Conservation (phyloP, 129 eudicot species). For the Chrysanthemum lavandulifolium region DNA sequence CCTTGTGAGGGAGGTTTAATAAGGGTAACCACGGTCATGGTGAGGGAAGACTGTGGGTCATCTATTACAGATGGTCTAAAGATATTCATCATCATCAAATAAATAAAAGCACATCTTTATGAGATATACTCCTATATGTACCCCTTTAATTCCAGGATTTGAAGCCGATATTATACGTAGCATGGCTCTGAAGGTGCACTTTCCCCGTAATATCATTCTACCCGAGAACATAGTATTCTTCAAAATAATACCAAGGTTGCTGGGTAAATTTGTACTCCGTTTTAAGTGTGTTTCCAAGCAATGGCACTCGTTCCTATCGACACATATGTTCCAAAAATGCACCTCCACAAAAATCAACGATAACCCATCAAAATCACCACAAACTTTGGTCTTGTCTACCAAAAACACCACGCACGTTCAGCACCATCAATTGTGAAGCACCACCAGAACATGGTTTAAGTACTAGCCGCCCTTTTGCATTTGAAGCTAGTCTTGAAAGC, state of each 20-base stretch:
- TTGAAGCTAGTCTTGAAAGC: background rate
- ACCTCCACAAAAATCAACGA: background rate
- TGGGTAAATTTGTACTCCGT: background rate
- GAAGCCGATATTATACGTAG: no score
- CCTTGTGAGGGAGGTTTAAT: no score
- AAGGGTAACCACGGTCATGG: no score
- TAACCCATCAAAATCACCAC: conserved; percentile 14
- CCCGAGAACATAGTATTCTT: background rate
- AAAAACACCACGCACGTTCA: background rate
- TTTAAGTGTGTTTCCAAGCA: conserved; percentile 8
- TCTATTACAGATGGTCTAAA: no score
- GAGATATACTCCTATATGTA: no score
- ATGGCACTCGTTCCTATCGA: conserved; percentile 7
- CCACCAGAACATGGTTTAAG: background rate
- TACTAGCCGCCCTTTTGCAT: background rate
- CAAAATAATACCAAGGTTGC: conserved; percentile 23
- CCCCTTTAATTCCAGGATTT: no score
- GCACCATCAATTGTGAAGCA: conserved; percentile 7
- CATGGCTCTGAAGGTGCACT: no score
- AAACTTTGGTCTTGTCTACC: background rate
- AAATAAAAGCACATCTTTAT: no score
- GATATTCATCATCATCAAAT: no score
- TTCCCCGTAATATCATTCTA: no score
- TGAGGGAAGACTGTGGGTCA: no score
- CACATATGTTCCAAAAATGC: background rate